Base-by-base conservation (phyloP, 129 eudicot species). In the Saposhnikovia divaricata region DNA sequence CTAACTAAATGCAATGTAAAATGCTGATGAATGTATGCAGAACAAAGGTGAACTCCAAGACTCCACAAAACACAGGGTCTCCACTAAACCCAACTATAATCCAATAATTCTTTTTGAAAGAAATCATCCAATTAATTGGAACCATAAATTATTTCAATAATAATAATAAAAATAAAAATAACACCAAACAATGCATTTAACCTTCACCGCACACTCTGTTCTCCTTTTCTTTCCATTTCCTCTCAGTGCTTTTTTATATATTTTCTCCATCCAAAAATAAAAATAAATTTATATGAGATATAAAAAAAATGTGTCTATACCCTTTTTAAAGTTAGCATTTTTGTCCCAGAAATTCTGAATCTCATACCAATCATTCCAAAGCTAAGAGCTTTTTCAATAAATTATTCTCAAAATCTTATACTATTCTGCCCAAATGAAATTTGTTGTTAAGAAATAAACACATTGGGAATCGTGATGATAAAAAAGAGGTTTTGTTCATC, bases 381-480 rank as follows among this genome's bases (percentile, higher is more conserved):
- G 74, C 1, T 5, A 2, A 34, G 44, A 69, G 39, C 75, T 71
- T 71, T 18, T 71, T 71, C 12, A 18, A 39, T 71, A 18, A 39
- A 71, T 71, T 39, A 71, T 37, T 38, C 43, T 31, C 10, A 0
- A 0, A 38, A 5, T 0, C 75, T 3, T n/a, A n/a, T n/a, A 4
- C 6, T 71, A 14, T 39, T 71, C 75, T 37, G 48, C 46, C 46
- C 46, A 34, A 39, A 71, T 71, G 75, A 19, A 48, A 71, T 71
- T 39, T 25, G 47, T 34, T 18, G 46, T 34, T 2, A 16, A 71
- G 9, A 16, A 39, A 6, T 71, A 19, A 71, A 37, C 69, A 39
- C 48, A 25, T 71, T 71, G 75, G 75, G 43, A 8, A 39, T 39
- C 75, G 75, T 71, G 75, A 71, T 71, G 75, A 71, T 71, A 34